Evolutionary conservation across 108 stramenopile genomes (phyloP).

Genomic region (Cyclotella kingstonii): DNA sequence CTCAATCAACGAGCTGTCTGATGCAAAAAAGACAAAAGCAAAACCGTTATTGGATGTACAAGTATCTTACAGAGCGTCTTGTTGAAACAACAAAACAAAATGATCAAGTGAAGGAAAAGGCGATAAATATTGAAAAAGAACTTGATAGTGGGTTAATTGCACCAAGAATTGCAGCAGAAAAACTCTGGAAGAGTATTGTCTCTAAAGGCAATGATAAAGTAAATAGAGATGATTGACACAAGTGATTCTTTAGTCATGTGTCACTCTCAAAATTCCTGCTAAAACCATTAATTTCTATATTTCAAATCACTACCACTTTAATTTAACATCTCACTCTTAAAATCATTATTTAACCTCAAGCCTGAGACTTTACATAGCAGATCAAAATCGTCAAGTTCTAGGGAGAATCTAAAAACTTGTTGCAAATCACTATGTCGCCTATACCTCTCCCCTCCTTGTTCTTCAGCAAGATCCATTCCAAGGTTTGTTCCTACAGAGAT

Average conservation of each 20-base stretch:
- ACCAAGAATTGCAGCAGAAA: slow-evolving; percentile 58
- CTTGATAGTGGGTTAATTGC: slow-evolving; percentile 48
- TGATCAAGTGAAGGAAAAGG: slow-evolving; percentile 26
- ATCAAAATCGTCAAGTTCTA: slow-evolving; percentile 72
- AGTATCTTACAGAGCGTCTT: slow-evolving; percentile 7
- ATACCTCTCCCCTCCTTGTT: slow-evolving; percentile 28
- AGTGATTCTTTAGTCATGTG: too few relatives aligned
- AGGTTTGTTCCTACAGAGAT: slow-evolving; percentile 30
- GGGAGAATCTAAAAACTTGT: slow-evolving; percentile 62
- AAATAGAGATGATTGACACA: neutral
- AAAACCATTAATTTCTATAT: too few relatives aligned
- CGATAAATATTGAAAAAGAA: slow-evolving; percentile 29
- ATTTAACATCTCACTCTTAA: too few relatives aligned
- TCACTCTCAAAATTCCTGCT: too few relatives aligned
- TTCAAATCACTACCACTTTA: too few relatives aligned
- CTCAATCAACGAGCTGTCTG: slow-evolving; percentile 44
- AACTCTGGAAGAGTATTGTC: slow-evolving; percentile 25
- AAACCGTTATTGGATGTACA: slow-evolving; percentile 79
- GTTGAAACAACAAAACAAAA: slow-evolving; percentile 29
- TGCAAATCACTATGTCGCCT: slow-evolving; percentile 43
- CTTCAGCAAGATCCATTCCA: slow-evolving; percentile 28
- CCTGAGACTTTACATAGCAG: slow-evolving; percentile 36
- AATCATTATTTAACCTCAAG: neutral
- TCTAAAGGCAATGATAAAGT: too few relatives aligned
- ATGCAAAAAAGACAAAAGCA: slow-evolving; percentile 54